Conservation (phyloP, 2,329 filamentous ascomycete genomes). For the Fusarium tuaranense region DNA sequence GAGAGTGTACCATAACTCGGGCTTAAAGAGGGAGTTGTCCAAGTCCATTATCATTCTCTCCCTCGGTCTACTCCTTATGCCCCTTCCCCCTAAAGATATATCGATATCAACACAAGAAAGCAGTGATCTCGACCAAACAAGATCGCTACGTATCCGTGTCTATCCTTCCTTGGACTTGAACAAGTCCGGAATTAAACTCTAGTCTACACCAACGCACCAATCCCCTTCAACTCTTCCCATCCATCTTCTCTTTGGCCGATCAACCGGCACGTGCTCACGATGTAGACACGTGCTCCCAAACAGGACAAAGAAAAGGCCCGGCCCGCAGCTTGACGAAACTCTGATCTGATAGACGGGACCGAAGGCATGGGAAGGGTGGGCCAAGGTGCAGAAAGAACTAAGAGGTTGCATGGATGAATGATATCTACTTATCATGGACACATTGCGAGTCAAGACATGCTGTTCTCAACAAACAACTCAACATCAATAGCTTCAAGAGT, state of each 20-base stretch:
- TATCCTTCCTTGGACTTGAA: background rate
- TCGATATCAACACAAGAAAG: background rate
- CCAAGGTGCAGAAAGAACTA: background rate
- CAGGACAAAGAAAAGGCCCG: constrained; percentile 32
- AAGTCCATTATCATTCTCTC: background rate
- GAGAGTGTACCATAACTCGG: background rate
- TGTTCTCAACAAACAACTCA: background rate
- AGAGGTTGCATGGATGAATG: background rate
- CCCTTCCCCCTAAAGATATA: background rate
- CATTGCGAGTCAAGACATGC: background rate
- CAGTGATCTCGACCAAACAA: background rate
- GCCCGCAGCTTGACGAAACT: constrained; percentile 37
- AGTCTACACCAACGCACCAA: constrained; percentile 1
- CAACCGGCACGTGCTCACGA: constrained; percentile 12
- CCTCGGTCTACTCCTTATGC: background rate
- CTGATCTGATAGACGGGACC: constrained; percentile 8
- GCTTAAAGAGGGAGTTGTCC: background rate
- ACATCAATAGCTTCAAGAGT: background rate
- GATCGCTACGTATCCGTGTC: background rate
- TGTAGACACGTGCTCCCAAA: background rate
- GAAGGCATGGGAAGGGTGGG: background rate
- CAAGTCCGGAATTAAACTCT: background rate
- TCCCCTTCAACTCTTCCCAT: constrained; percentile 1
- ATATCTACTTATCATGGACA: background rate
- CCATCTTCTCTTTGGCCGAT: background rate